Evolutionary conservation across 257 asterid species (phyloP), one percentile per base, ranked within the genome.

Genomic region (Nicotiana undulata): DNA sequence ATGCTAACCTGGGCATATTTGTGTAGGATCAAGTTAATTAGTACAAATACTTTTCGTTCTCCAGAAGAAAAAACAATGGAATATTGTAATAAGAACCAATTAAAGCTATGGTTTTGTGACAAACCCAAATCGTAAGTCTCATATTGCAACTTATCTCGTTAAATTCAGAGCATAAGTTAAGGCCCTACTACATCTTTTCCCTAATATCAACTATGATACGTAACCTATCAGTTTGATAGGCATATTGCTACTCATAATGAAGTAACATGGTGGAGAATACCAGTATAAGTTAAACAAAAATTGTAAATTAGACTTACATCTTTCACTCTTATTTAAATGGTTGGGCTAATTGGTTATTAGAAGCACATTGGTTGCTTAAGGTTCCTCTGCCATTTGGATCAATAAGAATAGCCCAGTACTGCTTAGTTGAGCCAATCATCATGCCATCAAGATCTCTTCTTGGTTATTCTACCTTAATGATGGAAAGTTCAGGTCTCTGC

Each of bases 141-240:
- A 17, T 68, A 20, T 20, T 6, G 58, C 7, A 20, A 40, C 77
- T 20, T 40, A 40, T 20, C 76, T 40, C 32, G 6, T 68, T 68
- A 29, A 40, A 40, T 49, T 68, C 77, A 40, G 7, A 68, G 58
- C 34, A 20, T 20, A 68, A 68, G 58, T 22, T 5, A 40, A 68
- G 77, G 20, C 16, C 77, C 55, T 29, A 44, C 22, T 44, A 34
- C 20, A 40, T 68, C 77, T 5, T 40, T 40, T 68, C 58, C 58
- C 7, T 68, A 68, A 68, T 40, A 68, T 40, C 34, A 13, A 68
- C 34, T 40, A 11, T 68, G 77, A 68, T 20, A 68, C 20, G 32
- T 40, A 40, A 68, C 77, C 56, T 40, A 68, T 68, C 56, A 68
- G 9, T 68, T 68, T 40, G 76, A 68, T 68, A 68, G 56, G 76